Percentiles rank a stretch among this genome's conserved stretches.
Conservation (phyloP, 116 monocot species). For the Cymodocea nodosa region DNA sequence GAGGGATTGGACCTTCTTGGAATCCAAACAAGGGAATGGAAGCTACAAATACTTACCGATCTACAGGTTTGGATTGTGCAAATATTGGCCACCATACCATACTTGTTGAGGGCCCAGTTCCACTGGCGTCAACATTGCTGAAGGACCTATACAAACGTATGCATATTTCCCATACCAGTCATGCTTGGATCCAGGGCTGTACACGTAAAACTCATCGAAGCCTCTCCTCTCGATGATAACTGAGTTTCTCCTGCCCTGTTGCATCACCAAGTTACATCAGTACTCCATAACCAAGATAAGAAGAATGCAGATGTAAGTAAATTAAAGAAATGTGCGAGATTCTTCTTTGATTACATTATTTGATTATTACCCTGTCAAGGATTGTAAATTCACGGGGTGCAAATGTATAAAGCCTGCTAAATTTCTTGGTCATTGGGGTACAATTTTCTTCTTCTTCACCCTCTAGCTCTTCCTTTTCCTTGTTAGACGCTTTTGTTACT, state of each 20-base stretch:
- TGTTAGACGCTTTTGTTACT: conserved; percentile 5
- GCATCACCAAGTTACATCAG: conserved; percentile 2
- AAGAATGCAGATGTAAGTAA: not conserved
- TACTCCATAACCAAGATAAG: not conserved
- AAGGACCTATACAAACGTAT: conserved; percentile 50
- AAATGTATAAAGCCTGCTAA: conserved; percentile 46
- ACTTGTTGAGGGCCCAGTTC: conserved; percentile 29
- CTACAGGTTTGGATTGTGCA: conserved; percentile 55
- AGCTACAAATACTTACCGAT: no score
- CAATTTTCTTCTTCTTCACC: conserved; percentile 42
- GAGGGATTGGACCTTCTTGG: no score
- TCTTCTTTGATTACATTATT: not conserved
- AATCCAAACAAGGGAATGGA: no score
- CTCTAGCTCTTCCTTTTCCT: conserved; percentile 13
- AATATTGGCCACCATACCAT: conserved; percentile 60
- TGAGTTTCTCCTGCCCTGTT: conserved; percentile 75
- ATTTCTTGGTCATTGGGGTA: conserved; percentile 32
- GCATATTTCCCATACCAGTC: conserved; percentile 75
- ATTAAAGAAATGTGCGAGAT: no score
- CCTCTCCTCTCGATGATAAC: conserved; percentile 48
- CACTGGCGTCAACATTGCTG: conserved; percentile 36
- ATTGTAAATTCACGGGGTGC: conserved; percentile 18
- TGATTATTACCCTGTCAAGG: conserved; percentile 18
- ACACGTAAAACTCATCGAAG: conserved; percentile 63
- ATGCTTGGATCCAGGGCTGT: conserved; percentile 69